Percentiles rank a stretch among this genome's conserved stretches.
phyloP scores from a whole-genome alignment of 805 yeast genomes.

The Allodekkera sacchari region DNA sequence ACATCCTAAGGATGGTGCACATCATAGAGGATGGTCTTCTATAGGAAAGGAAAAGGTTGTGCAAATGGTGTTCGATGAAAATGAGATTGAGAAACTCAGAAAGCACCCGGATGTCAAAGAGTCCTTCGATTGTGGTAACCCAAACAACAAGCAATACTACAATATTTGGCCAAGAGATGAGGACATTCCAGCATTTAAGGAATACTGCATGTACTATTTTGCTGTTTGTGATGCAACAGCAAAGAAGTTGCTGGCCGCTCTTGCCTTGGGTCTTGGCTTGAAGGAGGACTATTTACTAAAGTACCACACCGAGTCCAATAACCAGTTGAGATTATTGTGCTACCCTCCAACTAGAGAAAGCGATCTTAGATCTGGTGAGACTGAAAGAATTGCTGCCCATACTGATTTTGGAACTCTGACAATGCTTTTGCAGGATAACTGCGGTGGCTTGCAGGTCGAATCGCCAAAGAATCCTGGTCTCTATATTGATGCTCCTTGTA shows the following conservation, averaged over 20 bases:
- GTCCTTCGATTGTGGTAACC: slow-evolving; percentile 26
- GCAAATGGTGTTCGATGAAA: no score
- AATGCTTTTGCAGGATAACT: slow-evolving; percentile 26
- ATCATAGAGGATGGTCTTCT: no score
- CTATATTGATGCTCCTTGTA: slow-evolving; percentile 21
- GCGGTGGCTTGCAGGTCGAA: slow-evolving; percentile 32
- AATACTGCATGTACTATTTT: slow-evolving; percentile 11
- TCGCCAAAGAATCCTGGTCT: slow-evolving; percentile 22
- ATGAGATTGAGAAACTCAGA: no score
- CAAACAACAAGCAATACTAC: slow-evolving; percentile 8
- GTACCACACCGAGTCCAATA: slow-evolving; percentile 18
- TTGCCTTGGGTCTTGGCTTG: slow-evolving; percentile 24
- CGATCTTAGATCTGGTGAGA: slow-evolving; percentile 18
- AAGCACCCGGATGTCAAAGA: slow-evolving; percentile 25
- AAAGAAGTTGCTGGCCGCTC: slow-evolving; percentile 16
- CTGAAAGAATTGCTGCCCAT: slow-evolving; percentile 32
- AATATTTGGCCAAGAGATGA: slow-evolving; percentile 19
- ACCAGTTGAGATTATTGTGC: slow-evolving; percentile 26
- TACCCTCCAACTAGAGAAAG: slow-evolving; percentile 23
- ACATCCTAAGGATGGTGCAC: no score
- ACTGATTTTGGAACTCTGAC: slow-evolving; percentile 31
- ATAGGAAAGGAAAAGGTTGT: no score
- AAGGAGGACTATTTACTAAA: slow-evolving; percentile 20
- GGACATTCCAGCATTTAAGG: slow-evolving; percentile 22
- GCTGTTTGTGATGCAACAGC: slow-evolving; percentile 16